Evolutionary conservation across 208 protist genomes (phyloP), one percentile per base, ranked within the genome.

Genomic region (Wallacemonas rigidus): DNA sequence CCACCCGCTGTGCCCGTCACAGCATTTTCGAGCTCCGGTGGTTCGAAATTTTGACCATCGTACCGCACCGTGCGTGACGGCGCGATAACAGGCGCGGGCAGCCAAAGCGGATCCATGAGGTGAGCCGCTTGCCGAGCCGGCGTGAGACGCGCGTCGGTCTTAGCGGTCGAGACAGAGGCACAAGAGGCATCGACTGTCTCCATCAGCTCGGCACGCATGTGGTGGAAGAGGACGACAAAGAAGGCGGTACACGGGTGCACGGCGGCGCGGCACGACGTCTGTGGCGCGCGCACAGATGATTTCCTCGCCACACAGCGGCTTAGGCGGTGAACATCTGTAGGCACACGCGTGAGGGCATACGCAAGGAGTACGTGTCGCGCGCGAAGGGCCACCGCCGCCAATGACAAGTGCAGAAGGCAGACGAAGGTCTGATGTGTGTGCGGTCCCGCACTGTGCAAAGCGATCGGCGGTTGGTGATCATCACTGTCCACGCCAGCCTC

Each of bases 331-430:
- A 69, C 51, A 8, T 75, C 54, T 11, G 64, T 57, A 39, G 76
- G 68, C 51, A 75, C 61, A 7, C 40, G 65, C 1, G 81, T 57
- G 5, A 89, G 71, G 0, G 80, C 80, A 62, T 39, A 76, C 9
- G 78, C 75, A 36, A 89, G 61, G 6, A 80, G 73, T 44, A 82
- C 80, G 72, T 89, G 72, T 5, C 60, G 47, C 14, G 77, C 80
- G 5, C 58, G 43, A 3, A 74, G 9, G 2, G 76, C 75, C 11
- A 84, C 48, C 1, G 72, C 64, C 9, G 54, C 38, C 56, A 75
- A 41, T 15, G 69, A 3, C 1, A 74, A 62, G 14, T 55, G 64
- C 53, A 76, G 26, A 26, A 61, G 14, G 36, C 62, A 44, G 2
- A 76, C 9, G 12, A 76, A 71, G 1, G 67, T 51, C 47, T 50